These are phyloP conservation scores for sorghum (Sorghum bicolor) DNA, from an alignment of 176 grass and related monocot species.

Conservation along the genomic window DNA sequence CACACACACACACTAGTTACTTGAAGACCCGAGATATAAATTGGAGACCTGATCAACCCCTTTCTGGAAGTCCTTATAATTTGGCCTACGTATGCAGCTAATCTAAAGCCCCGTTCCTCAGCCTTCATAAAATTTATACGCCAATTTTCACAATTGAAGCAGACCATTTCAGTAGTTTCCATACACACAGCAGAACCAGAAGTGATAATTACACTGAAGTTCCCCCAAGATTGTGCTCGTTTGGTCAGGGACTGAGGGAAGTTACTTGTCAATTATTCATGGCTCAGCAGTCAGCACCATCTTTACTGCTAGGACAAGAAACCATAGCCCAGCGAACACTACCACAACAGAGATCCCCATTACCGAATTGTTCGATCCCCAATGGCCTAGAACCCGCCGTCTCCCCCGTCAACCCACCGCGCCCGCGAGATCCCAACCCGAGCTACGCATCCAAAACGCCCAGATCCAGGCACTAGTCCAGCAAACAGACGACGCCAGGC, in stretches of 20 bases:
- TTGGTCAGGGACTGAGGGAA: neutral
- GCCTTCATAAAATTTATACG: neutral
- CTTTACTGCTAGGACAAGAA: slow-evolving; percentile 6
- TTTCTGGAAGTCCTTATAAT: neutral
- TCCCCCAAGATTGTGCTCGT: neutral
- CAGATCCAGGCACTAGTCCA: slow-evolving; percentile 23
- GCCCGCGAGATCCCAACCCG: neutral
- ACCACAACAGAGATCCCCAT: neutral
- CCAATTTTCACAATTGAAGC: neutral
- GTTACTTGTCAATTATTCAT: neutral
- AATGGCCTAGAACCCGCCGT: neutral
- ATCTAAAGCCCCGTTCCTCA: neutral
- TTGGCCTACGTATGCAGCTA: neutral
- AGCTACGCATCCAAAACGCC: neutral
- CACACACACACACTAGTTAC: neutral
- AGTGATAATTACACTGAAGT: neutral
- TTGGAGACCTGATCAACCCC: neutral
- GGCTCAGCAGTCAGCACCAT: neutral
- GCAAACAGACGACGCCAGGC: neutral
- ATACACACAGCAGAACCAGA: neutral
- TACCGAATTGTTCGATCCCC: neutral
- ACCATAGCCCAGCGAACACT: neutral
- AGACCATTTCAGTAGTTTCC: neutral
- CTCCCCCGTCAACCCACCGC: neutral
- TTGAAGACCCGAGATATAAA: neutral